Conservation (phyloP, 345 rosid genomes). For the Rhodamnia rubescens region DNA sequence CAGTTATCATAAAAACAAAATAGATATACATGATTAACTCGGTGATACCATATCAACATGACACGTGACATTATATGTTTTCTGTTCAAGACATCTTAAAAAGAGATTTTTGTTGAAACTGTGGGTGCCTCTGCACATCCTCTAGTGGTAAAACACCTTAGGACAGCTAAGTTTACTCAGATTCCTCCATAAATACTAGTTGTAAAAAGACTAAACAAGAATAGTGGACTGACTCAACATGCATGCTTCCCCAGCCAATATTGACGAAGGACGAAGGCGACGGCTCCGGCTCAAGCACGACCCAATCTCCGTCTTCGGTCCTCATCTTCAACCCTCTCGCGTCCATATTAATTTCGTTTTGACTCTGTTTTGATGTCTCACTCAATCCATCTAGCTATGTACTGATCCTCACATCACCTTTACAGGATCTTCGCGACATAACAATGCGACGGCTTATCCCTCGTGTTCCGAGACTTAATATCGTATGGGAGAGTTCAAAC, state of each 20-base stretch:
- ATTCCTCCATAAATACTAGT: background rate
- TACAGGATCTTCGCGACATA: conserved; percentile 14
- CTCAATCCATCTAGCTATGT: background rate
- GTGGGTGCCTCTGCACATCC: background rate
- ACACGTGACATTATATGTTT: background rate
- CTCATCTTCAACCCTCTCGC: conserved; percentile 30
- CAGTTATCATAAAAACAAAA: background rate
- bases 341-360: background rate
- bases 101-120: background rate
- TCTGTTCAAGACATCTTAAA: background rate
- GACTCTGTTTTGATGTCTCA: background rate
- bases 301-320: conserved; percentile 34
- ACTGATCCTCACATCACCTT: background rate
- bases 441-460: conserved; percentile 18
- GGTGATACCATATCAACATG: background rate
- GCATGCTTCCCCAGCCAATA: conserved; percentile 44
- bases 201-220: background rate
- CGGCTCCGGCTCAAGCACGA: conserved; percentile 29
- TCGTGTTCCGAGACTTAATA: conserved; percentile 11
- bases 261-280: conserved; percentile 28
- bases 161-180: background rate
- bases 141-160: background rate
- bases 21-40: background rate
- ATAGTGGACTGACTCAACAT: conserved; percentile 17
- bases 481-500: conserved; percentile 24